Percentiles rank a stretch among this genome's conserved stretches.
These are phyloP conservation scores for Dothideomycetidae sp. DNA, from an alignment of 2,329 filamentous ascomycete species.

Conservation along the genomic window DNA sequence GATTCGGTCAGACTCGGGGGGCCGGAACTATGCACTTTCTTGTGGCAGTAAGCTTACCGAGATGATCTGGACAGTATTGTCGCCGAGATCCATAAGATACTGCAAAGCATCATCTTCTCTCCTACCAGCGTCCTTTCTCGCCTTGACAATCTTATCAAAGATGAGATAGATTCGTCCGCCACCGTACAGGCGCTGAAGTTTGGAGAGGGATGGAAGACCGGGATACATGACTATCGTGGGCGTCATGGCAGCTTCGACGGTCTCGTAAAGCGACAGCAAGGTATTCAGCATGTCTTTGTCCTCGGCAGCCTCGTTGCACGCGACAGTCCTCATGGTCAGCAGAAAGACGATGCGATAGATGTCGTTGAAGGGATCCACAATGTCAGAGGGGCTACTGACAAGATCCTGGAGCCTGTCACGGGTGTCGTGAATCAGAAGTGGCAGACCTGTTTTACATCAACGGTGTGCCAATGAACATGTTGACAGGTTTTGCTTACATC, in stretches of 20 bases:
- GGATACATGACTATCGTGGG: conserved; percentile 39
- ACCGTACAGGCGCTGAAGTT: conserved; percentile 31
- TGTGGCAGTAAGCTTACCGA: conserved; percentile 18
- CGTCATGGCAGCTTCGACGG: conserved; percentile 32
- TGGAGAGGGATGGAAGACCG: conserved; percentile 33
- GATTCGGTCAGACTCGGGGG: neutral
- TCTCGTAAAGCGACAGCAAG: conserved; percentile 33
- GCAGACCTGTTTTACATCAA: conserved; percentile 21
- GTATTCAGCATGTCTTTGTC: conserved; percentile 29
- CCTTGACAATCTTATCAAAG: conserved; percentile 34
- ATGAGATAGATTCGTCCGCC: conserved; percentile 36
- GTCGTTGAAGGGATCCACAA: conserved; percentile 40
- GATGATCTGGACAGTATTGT: conserved; percentile 31
- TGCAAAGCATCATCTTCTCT: conserved; percentile 39
- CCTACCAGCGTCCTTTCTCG: conserved; percentile 29
- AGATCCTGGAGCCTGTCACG: conserved; percentile 27
- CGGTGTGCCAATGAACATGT: neutral
- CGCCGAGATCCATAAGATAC: conserved; percentile 38
- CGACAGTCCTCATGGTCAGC: conserved; percentile 44
- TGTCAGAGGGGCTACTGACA: conserved; percentile 19
- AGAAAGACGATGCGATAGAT: conserved; percentile 41
- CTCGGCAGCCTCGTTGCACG: conserved; percentile 39
- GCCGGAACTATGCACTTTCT: neutral
- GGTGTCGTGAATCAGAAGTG: conserved; percentile 31
- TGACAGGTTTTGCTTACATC: conserved; percentile 15